Evolutionary conservation across 768 basidiomycete species (phyloP).

Genomic region (Cystobasidium tubakii): DNA sequence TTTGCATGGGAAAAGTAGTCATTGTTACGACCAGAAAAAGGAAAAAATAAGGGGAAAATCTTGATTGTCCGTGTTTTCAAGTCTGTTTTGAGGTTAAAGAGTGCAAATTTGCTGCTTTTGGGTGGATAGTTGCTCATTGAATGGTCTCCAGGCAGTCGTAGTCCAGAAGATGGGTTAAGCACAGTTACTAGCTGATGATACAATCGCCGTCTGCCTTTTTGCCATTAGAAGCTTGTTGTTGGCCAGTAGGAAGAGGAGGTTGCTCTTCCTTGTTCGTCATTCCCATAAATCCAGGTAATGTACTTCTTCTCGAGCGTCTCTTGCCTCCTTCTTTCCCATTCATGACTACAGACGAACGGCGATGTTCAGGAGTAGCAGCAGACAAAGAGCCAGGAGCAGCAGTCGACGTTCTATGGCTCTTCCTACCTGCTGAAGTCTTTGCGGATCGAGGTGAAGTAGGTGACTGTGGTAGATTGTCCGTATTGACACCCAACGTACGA

Average conservation of each 20-base stretch:
- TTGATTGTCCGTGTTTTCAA: too few relatives aligned
- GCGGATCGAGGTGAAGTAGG: conserved; percentile 1
- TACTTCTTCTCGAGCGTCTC: conserved; percentile 9
- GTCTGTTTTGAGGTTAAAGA: too few relatives aligned
- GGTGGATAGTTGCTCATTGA: too few relatives aligned
- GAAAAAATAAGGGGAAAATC: too few relatives aligned
- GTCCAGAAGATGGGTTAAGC: too few relatives aligned
- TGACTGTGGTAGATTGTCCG: conserved; percentile 3
- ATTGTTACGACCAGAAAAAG: too few relatives aligned
- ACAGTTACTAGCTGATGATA: not conserved
- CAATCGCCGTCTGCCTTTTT: conserved; percentile 24
- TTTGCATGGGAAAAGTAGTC: too few relatives aligned
- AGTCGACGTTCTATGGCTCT: not conserved
- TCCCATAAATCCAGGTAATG: not conserved
- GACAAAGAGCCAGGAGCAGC: not conserved
- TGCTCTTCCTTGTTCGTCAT: not conserved
- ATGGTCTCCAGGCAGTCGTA: too few relatives aligned
- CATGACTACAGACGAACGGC: not conserved
- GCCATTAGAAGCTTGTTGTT: not conserved
- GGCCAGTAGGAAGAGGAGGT: not conserved
- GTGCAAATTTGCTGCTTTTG: too few relatives aligned
- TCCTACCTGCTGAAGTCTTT: not conserved
- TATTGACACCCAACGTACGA: conserved; percentile 19
- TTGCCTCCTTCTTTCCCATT: not conserved
- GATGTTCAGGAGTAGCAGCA: not conserved